Evolutionary conservation across 306 rosid species (phyloP).

Genomic region (Gleditsia sinensis): DNA sequence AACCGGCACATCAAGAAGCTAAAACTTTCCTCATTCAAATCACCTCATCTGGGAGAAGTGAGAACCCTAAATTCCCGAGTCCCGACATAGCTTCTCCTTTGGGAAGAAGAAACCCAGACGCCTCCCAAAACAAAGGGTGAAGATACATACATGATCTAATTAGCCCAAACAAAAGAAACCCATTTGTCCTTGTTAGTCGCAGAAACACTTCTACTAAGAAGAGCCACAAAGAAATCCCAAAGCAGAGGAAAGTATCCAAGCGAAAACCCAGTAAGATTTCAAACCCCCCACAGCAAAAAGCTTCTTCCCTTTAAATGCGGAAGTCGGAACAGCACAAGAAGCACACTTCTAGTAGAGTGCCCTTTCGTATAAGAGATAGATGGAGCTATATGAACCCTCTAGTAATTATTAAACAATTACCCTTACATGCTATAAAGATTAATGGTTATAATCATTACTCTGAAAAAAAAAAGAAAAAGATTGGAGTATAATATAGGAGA

Average conservation of each 20-base stretch:
- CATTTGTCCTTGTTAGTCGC: not conserved
- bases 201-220: not conserved
- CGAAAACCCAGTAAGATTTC: not conserved
- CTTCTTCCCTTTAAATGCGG: constrained; percentile 24
- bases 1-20: not conserved
- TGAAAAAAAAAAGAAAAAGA: not conserved
- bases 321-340: constrained; percentile 44
- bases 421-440: not conserved
- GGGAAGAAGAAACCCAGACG: constrained; percentile 23
- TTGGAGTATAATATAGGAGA: not conserved
- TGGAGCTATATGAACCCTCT: not conserved
- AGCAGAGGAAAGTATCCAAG: constrained; percentile 13
- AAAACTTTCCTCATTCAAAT: not conserved
- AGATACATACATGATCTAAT: constrained; percentile 37
- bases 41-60: not conserved
- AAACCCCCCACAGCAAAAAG: constrained; percentile 25
- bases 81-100: not conserved
- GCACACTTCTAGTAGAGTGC: constrained; percentile 8
- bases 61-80: not conserved
- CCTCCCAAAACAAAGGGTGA: constrained; percentile 14
- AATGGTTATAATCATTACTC: not conserved
- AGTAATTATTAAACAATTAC: not conserved
- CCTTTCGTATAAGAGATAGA: not conserved
- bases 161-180: not conserved
- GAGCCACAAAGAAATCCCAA: not conserved